A percentile compares a stretch with the other conserved stretches of the same genome.
These are phyloP conservation scores for Metahyphopichia silvanorum DNA, from an alignment of 805 yeast species.

Conservation along the genomic window DNA sequence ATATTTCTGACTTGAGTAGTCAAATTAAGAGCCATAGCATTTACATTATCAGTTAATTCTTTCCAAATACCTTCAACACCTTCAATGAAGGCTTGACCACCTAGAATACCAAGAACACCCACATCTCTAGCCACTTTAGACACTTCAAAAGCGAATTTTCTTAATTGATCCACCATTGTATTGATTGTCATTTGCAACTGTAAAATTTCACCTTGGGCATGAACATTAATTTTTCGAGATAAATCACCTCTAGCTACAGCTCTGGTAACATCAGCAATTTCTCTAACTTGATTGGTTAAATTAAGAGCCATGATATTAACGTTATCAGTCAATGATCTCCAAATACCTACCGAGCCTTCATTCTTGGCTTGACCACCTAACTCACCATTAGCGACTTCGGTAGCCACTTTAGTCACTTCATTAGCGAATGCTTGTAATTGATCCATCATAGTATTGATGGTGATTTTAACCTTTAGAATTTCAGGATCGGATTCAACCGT, in stretches of 20 bases:
- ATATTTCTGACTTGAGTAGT: slow-evolving; percentile 87
- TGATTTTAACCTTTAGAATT: slow-evolving; percentile 71
- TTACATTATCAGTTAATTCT: slow-evolving; percentile 80
- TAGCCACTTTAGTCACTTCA: slow-evolving; percentile 82
- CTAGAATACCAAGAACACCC: slow-evolving; percentile 84
- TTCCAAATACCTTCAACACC: slow-evolving; percentile 87
- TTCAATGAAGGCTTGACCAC: slow-evolving; percentile 81
- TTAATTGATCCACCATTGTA: slow-evolving; percentile 82
- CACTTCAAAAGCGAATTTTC: slow-evolving; percentile 82
- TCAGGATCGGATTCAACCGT: slow-evolving; percentile 74
- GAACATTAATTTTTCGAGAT: slow-evolving; percentile 79
- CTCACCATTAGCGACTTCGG: slow-evolving; percentile 88
- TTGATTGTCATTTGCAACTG: slow-evolving; percentile 84
- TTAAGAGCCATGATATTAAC: slow-evolving; percentile 88
- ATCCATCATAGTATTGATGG: slow-evolving; percentile 87
- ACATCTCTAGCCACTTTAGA: slow-evolving; percentile 86
- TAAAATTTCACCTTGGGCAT: slow-evolving; percentile 87
- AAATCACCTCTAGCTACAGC: slow-evolving; percentile 88
- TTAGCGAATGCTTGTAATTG: slow-evolving; percentile 77
- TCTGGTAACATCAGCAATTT: slow-evolving; percentile 84
- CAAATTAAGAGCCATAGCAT: slow-evolving; percentile 85
- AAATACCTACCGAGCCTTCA: slow-evolving; percentile 82
- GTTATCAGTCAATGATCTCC: slow-evolving; percentile 81
- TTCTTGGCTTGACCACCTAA: slow-evolving; percentile 86
- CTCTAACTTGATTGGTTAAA: slow-evolving; percentile 67